Conservation (phyloP, 2,329 filamentous ascomycete species). For the Ceratocystis eucalypticola region DNA sequence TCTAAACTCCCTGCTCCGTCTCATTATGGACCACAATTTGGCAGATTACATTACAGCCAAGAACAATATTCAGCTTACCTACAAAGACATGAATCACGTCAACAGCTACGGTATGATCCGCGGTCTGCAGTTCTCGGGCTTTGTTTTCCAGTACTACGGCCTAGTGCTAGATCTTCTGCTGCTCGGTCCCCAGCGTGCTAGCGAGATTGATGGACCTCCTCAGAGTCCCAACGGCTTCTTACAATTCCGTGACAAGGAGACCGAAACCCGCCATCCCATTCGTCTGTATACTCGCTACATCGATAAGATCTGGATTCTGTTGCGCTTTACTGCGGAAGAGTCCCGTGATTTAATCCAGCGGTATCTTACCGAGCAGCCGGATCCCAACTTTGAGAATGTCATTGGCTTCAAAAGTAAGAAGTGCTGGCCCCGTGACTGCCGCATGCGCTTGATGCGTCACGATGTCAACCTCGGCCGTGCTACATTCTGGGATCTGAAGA, state of each 20-base stretch:
- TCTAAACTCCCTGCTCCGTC: slow-evolving; percentile 76
- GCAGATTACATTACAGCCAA: slow-evolving; percentile 98
- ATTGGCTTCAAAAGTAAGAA: slow-evolving; percentile 99
- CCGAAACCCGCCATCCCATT: slow-evolving; percentile 87
- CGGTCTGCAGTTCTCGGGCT: slow-evolving; percentile 92
- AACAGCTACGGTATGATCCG: slow-evolving; percentile 98
- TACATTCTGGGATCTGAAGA: slow-evolving; percentile 98
- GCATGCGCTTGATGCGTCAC: slow-evolving; percentile 97
- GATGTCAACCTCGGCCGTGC: slow-evolving; percentile 95
- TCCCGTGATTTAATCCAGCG: slow-evolving; percentile 92
- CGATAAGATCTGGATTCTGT: slow-evolving; percentile 96
- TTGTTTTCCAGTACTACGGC: slow-evolving; percentile 98
- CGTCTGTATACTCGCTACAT: slow-evolving; percentile 96
- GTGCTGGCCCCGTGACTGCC: slow-evolving; percentile 94
- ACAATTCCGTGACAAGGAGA: slow-evolving; percentile 86
- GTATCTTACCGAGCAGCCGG: slow-evolving; percentile 93
- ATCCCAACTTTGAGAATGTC: slow-evolving; percentile 98
- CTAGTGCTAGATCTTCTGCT: slow-evolving; percentile 86
- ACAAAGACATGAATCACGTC: slow-evolving; percentile 99
- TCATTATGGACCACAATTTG: slow-evolving; percentile 99
- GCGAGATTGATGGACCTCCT: slow-evolving; percentile 88
- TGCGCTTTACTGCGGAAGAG: slow-evolving; percentile 86
- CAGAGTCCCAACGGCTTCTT: slow-evolving; percentile 94
- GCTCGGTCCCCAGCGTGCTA: slow-evolving; percentile 87
- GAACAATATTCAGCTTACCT: slow-evolving; percentile 97